Percentiles rank a stretch among this genome's conserved stretches.
Evolutionary conservation across 176 grass and related monocot species (phyloP).

Genomic region (Oryza glumipatula): DNA sequence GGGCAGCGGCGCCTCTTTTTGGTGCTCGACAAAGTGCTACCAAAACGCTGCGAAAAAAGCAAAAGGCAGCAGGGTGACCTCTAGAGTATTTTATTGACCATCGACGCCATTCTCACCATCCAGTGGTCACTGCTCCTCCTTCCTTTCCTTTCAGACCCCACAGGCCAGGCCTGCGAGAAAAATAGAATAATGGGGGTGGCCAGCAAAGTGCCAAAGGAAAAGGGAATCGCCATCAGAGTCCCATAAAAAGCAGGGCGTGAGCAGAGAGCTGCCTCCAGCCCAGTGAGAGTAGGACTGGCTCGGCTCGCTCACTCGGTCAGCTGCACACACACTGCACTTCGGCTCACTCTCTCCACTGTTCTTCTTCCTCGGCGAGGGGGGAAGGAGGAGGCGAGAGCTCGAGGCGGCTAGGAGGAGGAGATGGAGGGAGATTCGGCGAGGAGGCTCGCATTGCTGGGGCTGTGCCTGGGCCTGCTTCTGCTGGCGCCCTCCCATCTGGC

Average conservation of each 20-base stretch:
- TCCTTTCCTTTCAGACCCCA: neutral
- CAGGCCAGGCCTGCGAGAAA: neutral
- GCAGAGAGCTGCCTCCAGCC: conserved; percentile 14
- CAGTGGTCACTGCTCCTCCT: neutral
- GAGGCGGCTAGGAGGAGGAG: conserved; percentile 22
- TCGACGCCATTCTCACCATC: conserved; percentile 9
- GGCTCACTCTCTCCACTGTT: neutral
- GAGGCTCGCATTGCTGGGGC: conserved; percentile 35
- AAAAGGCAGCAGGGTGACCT: conserved; percentile 43
- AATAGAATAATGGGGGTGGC: conserved; percentile 32
- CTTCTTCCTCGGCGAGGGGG: neutral
- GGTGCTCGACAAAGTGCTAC: conserved; percentile 44
- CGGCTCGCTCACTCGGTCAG: neutral
- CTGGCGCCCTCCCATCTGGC: conserved; percentile 40
- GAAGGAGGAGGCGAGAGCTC: neutral
- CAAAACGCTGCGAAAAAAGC: conserved; percentile 52
- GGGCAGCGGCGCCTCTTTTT: conserved; percentile 6
- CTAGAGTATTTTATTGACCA: conserved; percentile 34
- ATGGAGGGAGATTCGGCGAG: conserved; percentile 32
- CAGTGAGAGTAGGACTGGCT: neutral
- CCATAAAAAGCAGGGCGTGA: conserved; percentile 70
- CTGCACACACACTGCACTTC: neutral
- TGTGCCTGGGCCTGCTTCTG: conserved; percentile 52
- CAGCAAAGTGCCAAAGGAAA: conserved; percentile 77
- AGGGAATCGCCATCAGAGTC: conserved; percentile 62